phyloP scores from a whole-genome alignment of 495 filamentous ascomycete species.

The Neurospora sublineolata region DNA sequence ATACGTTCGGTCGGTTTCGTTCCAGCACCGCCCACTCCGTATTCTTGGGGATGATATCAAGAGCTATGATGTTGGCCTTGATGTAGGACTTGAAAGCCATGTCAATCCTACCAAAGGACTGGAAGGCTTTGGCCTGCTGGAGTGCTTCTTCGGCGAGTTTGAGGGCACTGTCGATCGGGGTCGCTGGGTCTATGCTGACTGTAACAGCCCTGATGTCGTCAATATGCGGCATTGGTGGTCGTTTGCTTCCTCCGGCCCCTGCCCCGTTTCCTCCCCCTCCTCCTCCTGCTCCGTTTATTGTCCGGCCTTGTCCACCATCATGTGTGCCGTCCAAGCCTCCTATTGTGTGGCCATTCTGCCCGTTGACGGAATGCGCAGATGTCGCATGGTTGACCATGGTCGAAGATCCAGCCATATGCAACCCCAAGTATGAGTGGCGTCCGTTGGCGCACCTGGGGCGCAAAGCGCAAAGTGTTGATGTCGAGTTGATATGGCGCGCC shows the following conservation, averaged over 20 bases:
- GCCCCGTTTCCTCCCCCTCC: not conserved
- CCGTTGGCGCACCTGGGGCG: not conserved
- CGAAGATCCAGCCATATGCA: constrained; percentile 14
- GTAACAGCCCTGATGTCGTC: constrained; percentile 52
- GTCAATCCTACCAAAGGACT: constrained; percentile 42
- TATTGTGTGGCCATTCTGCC: not conserved
- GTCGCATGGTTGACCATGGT: constrained; percentile 10
- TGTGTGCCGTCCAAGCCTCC: not conserved
- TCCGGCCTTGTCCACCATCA: not conserved
- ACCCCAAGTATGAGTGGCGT: not conserved
- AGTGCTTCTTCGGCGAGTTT: constrained; percentile 37
- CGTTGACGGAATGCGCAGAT: not conserved
- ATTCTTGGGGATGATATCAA: constrained; percentile 47
- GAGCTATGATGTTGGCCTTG: constrained; percentile 61
- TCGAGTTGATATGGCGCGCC: not conserved
- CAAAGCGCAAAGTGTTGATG: not conserved
- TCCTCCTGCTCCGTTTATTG: not conserved
- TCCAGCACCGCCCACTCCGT: constrained; percentile 22
- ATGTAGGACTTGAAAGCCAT: constrained; percentile 58
- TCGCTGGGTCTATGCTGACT: constrained; percentile 31
- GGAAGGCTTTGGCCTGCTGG: constrained; percentile 38
- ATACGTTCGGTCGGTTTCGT: constrained; percentile 9
- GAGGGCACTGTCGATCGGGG: constrained; percentile 38
- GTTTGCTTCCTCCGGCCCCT: constrained; percentile 14
- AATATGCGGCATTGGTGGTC: constrained; percentile 51